Evolutionary conservation across 495 filamentous ascomycete species (phyloP), one percentile per base, ranked within the genome.

Genomic region (Aspergillus sparsus): DNA sequence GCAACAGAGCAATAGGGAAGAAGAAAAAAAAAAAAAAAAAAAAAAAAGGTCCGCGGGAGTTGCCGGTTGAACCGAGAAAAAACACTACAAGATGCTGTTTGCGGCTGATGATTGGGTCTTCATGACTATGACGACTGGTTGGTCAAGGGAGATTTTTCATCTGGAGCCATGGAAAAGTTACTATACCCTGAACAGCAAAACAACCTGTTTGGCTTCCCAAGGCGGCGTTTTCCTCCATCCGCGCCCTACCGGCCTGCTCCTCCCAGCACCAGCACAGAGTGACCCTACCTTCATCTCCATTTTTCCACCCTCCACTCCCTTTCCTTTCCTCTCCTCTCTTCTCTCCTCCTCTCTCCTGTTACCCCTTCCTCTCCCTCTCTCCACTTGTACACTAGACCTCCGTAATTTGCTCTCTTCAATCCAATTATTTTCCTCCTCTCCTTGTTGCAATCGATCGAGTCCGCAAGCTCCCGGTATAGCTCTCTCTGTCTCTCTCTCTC

Each of bases 171-270:
- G 11, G 27, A 31, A 46, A 35, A 35, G 18, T 45, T 21, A 55
- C 61, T 59, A 63, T 63, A 59, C 51, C 55, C 44, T 55, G 56
- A 63, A 44, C 13, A 55, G 54, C 44, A 49, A 54, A 35, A 55
- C 36, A 31, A 27, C 44, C 49, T 57, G 47, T 27, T 34, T 49
- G 42, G 34, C 55, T 49, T 49, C 37, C 44, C 10, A 50, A 54
- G 44, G 42, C 53, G 44, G 52, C 18, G 44, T 49, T 34, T 52
- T 44, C 51, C 42, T 57, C 47, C 39, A 62, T 65, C 57, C 56
- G 50, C 45, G 52, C 54, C 45, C 36, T 53, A 53, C 59, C 57
- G 54, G 31, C 49, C 46, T 57, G 47, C 47, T 44, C 34, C 53
- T 65, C 51, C 39, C 21, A 27, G 39, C 10, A 7, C 41, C n/a